Percentiles rank a stretch among this genome's conserved stretches.
These are phyloP conservation scores for Trichoderma orchidacearum DNA, from an alignment of 495 filamentous ascomycete genomes.

Conservation along the genomic window DNA sequence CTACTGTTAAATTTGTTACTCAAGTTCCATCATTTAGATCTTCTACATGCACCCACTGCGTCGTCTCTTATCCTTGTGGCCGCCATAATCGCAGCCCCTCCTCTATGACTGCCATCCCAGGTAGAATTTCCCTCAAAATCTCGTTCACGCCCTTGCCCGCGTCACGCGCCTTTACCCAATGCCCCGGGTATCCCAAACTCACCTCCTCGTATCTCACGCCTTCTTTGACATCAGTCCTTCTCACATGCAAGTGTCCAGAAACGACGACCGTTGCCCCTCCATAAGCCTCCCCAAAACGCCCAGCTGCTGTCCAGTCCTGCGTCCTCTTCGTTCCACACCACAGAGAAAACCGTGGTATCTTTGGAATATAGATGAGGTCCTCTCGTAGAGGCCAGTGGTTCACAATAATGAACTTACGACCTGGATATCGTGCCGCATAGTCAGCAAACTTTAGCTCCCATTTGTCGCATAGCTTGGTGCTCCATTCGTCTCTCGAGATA, in stretches of 20 bases:
- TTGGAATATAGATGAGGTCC: slow-evolving; percentile 18
- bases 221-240: slow-evolving; percentile 20
- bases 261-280: slow-evolving; percentile 16
- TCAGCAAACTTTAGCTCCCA: slow-evolving; percentile 10
- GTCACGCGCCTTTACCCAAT: slow-evolving; percentile 15
- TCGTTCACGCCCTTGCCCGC: slow-evolving; percentile 13
- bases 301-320: slow-evolving; percentile 17
- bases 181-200: slow-evolving; percentile 17
- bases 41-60: too few relatives aligned
- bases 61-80: not conserved
- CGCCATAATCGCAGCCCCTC: not conserved
- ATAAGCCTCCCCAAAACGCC: not conserved
- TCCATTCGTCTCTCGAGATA: slow-evolving; percentile 16
- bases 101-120: slow-evolving; percentile 6
- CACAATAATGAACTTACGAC: slow-evolving; percentile 7
- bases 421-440: slow-evolving; percentile 3
- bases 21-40: too few relatives aligned
- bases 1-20: too few relatives aligned
- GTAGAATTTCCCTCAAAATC: slow-evolving; percentile 18
- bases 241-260: slow-evolving; percentile 17
- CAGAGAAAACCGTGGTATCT: slow-evolving; percentile 17
- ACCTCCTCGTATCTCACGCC: slow-evolving; percentile 19
- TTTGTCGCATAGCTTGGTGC: slow-evolving; percentile 7
- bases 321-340: slow-evolving; percentile 21
- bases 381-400: slow-evolving; percentile 22